These are phyloP conservation scores for Actinomortierella wolfii DNA, from an alignment of 371 early-diverging fungal genomes.

Conservation along the genomic window DNA sequence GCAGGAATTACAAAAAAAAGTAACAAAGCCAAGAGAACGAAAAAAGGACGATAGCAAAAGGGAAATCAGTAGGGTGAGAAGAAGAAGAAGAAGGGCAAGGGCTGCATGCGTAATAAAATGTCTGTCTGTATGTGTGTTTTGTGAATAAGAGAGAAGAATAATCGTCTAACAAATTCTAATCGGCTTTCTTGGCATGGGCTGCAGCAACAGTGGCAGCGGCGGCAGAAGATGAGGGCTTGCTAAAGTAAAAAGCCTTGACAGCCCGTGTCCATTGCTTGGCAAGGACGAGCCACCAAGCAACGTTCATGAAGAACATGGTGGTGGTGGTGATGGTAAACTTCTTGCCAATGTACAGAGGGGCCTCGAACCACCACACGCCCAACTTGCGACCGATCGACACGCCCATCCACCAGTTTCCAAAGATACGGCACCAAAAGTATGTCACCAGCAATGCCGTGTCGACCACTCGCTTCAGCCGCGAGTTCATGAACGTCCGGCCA, in stretches of 20 bases:
- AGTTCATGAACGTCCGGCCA: constrained; percentile 32
- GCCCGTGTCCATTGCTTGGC: constrained; percentile 35
- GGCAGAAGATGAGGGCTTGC: background rate
- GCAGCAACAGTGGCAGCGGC: background rate
- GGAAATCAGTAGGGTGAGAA: too few relatives aligned
- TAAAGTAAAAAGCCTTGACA: constrained; percentile 24
- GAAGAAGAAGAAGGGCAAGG: too few relatives aligned
- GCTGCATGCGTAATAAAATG: too few relatives aligned
- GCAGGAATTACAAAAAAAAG: too few relatives aligned
- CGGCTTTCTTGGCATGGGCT: too few relatives aligned
- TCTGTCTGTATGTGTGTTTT: too few relatives aligned
- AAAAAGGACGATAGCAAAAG: too few relatives aligned
- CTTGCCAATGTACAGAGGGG: constrained; percentile 23
- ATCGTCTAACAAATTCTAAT: constrained; percentile 5
- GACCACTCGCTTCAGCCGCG: constrained; percentile 31
- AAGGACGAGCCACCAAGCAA: constrained; percentile 38
- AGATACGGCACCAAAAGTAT: constrained; percentile 42
- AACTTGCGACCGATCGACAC: constrained; percentile 36
- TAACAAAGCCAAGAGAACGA: too few relatives aligned
- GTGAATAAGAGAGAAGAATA: background rate
- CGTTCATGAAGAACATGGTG: constrained; percentile 43
- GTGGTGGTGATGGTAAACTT: constrained; percentile 37
- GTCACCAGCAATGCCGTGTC: constrained; percentile 39
- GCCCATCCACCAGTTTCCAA: constrained; percentile 47
- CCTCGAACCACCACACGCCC: constrained; percentile 39